These are phyloP conservation scores for Leptosphaerulina australis DNA, from an alignment of 2,329 filamentous ascomycete genomes.

Conservation along the genomic window DNA sequence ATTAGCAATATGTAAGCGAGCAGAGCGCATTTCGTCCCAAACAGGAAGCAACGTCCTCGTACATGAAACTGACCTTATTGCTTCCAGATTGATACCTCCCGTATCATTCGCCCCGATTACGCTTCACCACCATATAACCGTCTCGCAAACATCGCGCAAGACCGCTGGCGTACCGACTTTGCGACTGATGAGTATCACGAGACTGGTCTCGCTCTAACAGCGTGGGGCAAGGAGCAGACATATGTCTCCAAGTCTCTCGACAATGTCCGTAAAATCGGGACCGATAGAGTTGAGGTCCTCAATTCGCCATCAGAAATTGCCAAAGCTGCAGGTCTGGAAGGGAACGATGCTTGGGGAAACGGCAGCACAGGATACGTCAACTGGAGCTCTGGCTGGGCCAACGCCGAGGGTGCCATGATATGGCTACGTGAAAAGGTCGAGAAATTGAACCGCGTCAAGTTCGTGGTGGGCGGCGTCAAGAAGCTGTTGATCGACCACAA, in stretches of 20 bases:
- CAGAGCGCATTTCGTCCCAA: conserved; percentile 7
- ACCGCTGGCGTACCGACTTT: conserved; percentile 69
- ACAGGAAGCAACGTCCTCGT: conserved; percentile 1
- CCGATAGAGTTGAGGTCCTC: conserved; percentile 51
- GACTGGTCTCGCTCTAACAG: conserved; percentile 70
- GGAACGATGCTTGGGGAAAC: conserved; percentile 39
- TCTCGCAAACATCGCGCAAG: conserved; percentile 73
- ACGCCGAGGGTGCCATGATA: conserved; percentile 73
- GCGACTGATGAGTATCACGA: conserved; percentile 73
- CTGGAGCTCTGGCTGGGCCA: conserved; percentile 76
- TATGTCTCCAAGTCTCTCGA: conserved; percentile 48
- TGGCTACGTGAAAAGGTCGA: conserved; percentile 65
- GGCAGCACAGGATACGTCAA: conserved; percentile 77
- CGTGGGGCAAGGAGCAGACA: conserved; percentile 55
- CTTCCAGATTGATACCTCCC: conserved; percentile 60
- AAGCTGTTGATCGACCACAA: conserved; percentile 49
- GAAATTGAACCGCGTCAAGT: conserved; percentile 59
- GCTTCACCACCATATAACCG: conserved; percentile 76
- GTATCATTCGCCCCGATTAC: conserved; percentile 77
- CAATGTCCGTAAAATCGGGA: conserved; percentile 42
- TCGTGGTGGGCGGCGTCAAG: conserved; percentile 57
- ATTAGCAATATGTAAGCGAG: not conserved
- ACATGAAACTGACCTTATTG: conserved; percentile 5
- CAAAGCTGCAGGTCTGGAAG: conserved; percentile 51
- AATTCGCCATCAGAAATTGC: conserved; percentile 48